Evolutionary conservation across 1,284 basidiomycete genomes (phyloP), one percentile per base, ranked within the genome.

Genomic region (Sanghuangporus baumii): DNA sequence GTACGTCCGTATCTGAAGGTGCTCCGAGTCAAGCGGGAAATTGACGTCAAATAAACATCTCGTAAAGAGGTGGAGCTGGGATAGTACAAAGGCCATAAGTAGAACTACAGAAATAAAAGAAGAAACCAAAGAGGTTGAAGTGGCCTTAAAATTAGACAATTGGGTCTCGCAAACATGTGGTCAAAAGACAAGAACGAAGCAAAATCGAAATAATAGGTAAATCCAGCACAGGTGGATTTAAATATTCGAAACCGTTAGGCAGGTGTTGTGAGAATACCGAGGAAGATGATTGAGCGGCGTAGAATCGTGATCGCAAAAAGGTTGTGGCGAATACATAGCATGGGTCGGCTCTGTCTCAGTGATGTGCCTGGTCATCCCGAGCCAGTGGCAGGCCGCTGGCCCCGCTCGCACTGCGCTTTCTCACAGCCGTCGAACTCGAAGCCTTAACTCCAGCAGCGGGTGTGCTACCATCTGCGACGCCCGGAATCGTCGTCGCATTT

Each of bases 381-480:
- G 34, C 43, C 23, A 62, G 46, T 11, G 41, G 40, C 8, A 59
- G 56, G 14, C 43, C 54, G 59, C 64, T 65, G 56, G 64, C 60
- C 16, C 60, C 64, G 40, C 64, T 65, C 12, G 64, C 57, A 50
- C 64, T 65, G n/a, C 64, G 47, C 40, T 62, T 65, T 9, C 64
- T 43, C n/a, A 63, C 63, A 60, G 59, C 64, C 50, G 62, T 64
- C 59, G 67, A 67, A 50, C 63, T 62, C 55, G 68, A 65, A 61
- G 63, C 64, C 55, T 64, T 67, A 36, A 64, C 63, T 46, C 63
- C 59, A n/a, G 57, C 57, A 40, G 57, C 60, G 26, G 59, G 12
- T n/a, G 56, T 62, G 18, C 56, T 41, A 41, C 52, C 56, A 54
- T 67, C 66, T 51, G 55, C 54, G 48, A 62, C 63, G 20, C 38